Evolutionary conservation across 306 rosid genomes (phyloP).

Genomic region (Gillenia trifoliata): DNA sequence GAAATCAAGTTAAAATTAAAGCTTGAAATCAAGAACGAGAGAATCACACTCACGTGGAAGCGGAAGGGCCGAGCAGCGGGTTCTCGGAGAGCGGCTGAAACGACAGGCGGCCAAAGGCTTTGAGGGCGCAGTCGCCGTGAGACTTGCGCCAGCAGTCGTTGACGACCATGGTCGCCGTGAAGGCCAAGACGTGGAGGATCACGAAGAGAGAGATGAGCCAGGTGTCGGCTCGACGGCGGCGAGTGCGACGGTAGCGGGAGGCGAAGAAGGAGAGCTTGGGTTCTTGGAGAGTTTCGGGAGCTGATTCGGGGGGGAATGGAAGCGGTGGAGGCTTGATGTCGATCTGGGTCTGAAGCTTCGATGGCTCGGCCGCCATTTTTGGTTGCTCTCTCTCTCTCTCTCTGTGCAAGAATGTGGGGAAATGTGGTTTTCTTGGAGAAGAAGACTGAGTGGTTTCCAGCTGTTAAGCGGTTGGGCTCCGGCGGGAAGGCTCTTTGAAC

Average conservation of each 20-base stretch:
- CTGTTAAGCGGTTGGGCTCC: constrained; percentile 7
- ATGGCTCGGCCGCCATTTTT: neutral
- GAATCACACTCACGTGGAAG: constrained; percentile 68
- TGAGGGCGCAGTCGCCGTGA: constrained; percentile 55
- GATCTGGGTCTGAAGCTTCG: constrained; percentile 28
- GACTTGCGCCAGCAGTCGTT: constrained; percentile 82
- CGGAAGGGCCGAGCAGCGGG: constrained; percentile 88
- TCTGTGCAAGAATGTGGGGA: neutral
- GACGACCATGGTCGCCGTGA: constrained; percentile 66
- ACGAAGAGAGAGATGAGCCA: constrained; percentile 84
- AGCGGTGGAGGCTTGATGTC: constrained; percentile 36
- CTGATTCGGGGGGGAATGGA: constrained; percentile 15
- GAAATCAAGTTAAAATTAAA: neutral
- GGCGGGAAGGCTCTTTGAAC: constrained; percentile 53
- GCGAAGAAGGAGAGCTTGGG: constrained; percentile 20
- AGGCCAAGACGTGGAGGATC: constrained; percentile 59
- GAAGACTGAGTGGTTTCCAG: neutral
- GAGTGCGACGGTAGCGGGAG: constrained; percentile 35
- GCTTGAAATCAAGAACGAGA: neutral
- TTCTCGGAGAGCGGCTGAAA: constrained; percentile 84
- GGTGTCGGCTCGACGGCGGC: constrained; percentile 47
- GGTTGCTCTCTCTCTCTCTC: neutral
- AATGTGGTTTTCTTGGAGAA: neutral
- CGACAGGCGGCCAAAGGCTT: constrained; percentile 62
- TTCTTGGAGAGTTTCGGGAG: constrained; percentile 28